Conservation (phyloP, 2,329 filamentous ascomycete species). For the Cladosporium austrohemisphaericum region DNA sequence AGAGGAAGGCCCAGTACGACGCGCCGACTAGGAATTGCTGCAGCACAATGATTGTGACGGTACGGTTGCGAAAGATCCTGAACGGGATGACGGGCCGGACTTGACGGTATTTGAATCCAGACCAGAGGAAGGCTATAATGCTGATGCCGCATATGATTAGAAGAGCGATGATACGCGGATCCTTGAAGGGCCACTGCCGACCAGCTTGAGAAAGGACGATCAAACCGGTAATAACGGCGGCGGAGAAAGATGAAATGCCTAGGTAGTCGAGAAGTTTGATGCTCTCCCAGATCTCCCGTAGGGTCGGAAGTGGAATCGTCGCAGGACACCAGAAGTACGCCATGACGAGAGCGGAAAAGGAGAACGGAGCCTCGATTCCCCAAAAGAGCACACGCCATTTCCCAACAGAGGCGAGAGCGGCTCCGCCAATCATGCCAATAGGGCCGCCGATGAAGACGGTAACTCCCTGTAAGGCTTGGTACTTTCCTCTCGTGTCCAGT, state of each 20-base stretch:
- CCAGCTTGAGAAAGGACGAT: constrained; percentile 20
- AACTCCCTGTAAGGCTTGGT: constrained; percentile 20
- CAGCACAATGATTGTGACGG: constrained; percentile 19
- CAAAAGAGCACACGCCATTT: constrained; percentile 19
- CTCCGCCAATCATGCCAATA: constrained; percentile 21
- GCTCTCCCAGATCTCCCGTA: constrained; percentile 11
- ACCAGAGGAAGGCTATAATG: constrained; percentile 14
- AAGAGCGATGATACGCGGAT: constrained; percentile 17
- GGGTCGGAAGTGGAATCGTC: constrained; percentile 9
- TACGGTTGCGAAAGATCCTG: constrained; percentile 23
- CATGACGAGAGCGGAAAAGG: constrained; percentile 11
- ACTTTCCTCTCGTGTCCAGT: constrained; percentile 16
- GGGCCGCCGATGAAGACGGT: constrained; percentile 18
- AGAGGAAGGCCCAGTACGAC: constrained; percentile 24
- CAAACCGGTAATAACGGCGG: constrained; percentile 25
- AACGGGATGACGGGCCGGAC: constrained; percentile 24
- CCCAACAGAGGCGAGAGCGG: constrained; percentile 16
- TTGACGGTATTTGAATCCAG: constrained; percentile 15
- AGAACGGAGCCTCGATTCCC: constrained; percentile 13
- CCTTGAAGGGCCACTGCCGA: constrained; percentile 5
- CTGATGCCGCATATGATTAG: constrained; percentile 13
- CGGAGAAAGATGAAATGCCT: constrained; percentile 19
- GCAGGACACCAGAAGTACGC: constrained; percentile 17
- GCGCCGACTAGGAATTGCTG: constrained; percentile 25
- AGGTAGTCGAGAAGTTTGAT: constrained; percentile 21